These are phyloP conservation scores for Medicago ruthenica DNA, from an alignment of 306 rosid species.

Conservation along the genomic window DNA sequence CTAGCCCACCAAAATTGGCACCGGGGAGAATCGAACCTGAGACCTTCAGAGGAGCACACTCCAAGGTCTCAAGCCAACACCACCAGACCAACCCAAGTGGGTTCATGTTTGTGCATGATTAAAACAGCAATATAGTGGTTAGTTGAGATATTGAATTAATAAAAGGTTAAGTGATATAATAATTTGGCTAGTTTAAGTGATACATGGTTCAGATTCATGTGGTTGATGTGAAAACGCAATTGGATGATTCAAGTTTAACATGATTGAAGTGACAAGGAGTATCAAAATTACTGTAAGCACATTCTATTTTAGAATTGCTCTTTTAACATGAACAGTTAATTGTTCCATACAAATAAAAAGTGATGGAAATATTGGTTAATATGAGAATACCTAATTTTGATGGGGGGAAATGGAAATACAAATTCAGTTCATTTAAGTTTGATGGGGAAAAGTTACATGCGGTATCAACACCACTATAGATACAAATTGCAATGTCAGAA, in stretches of 20 bases:
- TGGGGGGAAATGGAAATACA: constrained; percentile 19
- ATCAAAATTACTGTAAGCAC: constrained; percentile 30
- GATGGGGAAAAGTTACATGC: background rate
- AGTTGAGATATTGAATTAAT: constrained; percentile 15
- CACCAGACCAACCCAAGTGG: too few species aligned
- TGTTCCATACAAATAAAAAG: constrained; percentile 11
- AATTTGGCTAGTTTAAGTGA: constrained; percentile 21
- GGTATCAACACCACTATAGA: constrained; percentile 16
- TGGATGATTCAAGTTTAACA: constrained; percentile 10
- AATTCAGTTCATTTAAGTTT: background rate
- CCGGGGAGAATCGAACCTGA: too few species aligned
- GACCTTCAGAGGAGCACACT: too few species aligned
- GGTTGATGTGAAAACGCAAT: background rate
- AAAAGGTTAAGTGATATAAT: too few species aligned
- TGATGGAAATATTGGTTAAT: constrained; percentile 18
- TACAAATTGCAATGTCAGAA: constrained; percentile 29
- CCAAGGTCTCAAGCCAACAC: too few species aligned
- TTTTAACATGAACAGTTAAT: constrained; percentile 23
- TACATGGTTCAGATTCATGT: constrained; percentile 11
- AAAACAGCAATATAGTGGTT: constrained; percentile 22
- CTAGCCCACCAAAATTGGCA: too few species aligned
- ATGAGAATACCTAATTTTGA: constrained; percentile 4
- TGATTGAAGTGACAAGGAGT: constrained; percentile 33
- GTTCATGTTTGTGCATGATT: too few species aligned
- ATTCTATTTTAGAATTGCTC: constrained; percentile 14